Evolutionary conservation across 2,329 filamentous ascomycete species (phyloP), one percentile per base, ranked within the genome.

Genomic region (Penicillium sp.): DNA sequence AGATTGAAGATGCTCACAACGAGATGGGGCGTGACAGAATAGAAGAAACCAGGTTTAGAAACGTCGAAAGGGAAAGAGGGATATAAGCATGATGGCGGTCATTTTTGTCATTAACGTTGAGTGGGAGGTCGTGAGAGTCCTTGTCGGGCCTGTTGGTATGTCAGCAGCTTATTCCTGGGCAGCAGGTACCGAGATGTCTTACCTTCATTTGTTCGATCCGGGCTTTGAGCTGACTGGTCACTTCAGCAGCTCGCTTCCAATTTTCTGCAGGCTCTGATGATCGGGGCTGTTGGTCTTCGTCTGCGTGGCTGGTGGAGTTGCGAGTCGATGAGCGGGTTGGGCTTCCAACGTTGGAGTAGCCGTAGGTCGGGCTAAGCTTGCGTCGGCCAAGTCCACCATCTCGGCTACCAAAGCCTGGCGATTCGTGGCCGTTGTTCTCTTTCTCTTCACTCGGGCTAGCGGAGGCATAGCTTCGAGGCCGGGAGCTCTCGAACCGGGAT

Each of bases 191-290:
- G 35, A 48, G 19, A 48, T 26, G 24, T 58, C 68, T 22, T 53
- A 74, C 86, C 83, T 98, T 99, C 95, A 99, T 99, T 81, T 95
- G 90, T 80, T 98, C 95, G 75, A 99, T 99, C 73, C 95, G 86
- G 52, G 93, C 92, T 80, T 98, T 99, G 69, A 99, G 76, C 74
- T 97, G 95, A 75, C 93, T 97, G 53, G 95, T 99, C 56, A 99
- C 95, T 79, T 99, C 95, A 2, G 95, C 95, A 19, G 95, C 95
- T 65, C 95, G 84, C 79, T 93, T 96, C 95, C 95, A 99, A 73
- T 93, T 98, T 78, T 99, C 95, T 19, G 88, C 86, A 1, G 86
- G 86, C 47, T 87, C 84, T 16, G 69, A 58, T 55, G 67, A 74
- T 59, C 69, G 65, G 47, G 59, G 66, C 59, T 62, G 72, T 51